These are phyloP conservation scores for Phytopythium montanum DNA, from an alignment of 352 stramenopile species.

Conservation along the genomic window DNA sequence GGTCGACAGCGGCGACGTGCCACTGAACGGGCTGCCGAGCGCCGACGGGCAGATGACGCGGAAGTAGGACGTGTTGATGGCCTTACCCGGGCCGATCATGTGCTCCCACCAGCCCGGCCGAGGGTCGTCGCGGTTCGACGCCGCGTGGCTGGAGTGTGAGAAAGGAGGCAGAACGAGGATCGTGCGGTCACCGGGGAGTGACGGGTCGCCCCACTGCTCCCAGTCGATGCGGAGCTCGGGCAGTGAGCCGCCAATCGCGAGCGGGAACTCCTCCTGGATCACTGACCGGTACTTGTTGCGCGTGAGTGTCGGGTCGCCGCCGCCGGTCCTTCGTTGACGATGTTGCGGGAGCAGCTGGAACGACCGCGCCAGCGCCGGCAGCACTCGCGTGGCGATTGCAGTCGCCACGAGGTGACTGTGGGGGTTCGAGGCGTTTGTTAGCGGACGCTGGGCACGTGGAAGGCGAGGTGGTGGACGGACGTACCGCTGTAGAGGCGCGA, in stretches of 20 bases:
- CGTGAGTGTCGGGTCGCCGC: conserved; percentile 26
- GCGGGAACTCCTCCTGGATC: conserved; percentile 53
- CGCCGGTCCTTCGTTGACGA: no score
- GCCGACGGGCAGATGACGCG: conserved; percentile 83
- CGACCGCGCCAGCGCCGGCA: conserved; percentile 37
- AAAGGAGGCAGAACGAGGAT: conserved; percentile 85
- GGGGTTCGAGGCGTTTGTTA: conserved; percentile 55
- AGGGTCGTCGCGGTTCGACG: conserved; percentile 76
- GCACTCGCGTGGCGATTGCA: conserved; percentile 35
- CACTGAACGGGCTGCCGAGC: conserved; percentile 82
- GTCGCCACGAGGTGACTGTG: conserved; percentile 41
- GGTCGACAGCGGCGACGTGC: conserved; percentile 63
- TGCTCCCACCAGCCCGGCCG: conserved; percentile 87
- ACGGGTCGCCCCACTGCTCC: conserved; percentile 81
- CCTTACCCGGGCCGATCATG: conserved; percentile 82
- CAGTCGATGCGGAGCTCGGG: conserved; percentile 65
- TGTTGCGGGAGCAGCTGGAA: neutral
- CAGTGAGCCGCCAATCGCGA: conserved; percentile 50
- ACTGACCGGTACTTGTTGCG: conserved; percentile 77
- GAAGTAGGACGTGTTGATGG: conserved; percentile 88
- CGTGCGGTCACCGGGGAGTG: conserved; percentile 61
- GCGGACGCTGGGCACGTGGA: conserved; percentile 48
- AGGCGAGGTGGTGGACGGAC: conserved; percentile 34
- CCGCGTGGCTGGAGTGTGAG: conserved; percentile 83
- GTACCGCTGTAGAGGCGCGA: conserved; percentile 11